Evolutionary conservation across 164 flowering plant species (phyloP).

Genomic region (Macadamia integrifolia): DNA sequence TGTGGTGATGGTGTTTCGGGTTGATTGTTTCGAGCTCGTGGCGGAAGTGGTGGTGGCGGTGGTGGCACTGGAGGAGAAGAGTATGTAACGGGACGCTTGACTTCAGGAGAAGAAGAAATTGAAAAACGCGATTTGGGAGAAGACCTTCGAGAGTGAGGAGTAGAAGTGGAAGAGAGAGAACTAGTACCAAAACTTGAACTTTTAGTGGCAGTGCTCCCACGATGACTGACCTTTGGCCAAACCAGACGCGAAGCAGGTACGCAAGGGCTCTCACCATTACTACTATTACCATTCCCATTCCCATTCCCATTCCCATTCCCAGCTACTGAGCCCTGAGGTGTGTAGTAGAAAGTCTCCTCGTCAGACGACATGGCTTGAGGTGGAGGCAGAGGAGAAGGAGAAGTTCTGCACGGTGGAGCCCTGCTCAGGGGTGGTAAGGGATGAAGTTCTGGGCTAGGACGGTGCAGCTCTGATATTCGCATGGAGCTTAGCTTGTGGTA

Average conservation of each 20-base stretch:
- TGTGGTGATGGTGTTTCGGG: conserved; percentile 24
- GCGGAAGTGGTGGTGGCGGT: conserved; percentile 21
- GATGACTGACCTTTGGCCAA: conserved; percentile 2
- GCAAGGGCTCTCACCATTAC: conserved; percentile 26
- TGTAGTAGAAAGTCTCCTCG: conserved; percentile 70
- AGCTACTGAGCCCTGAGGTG: conserved; percentile 53
- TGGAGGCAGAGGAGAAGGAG: conserved; percentile 22
- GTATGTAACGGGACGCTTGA: conserved; percentile 35
- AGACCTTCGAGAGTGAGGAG: conserved; percentile 59
- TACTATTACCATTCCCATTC: not conserved
- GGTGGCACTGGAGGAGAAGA: conserved; percentile 22
- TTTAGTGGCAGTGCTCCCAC: conserved; percentile 5
- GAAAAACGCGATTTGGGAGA: conserved; percentile 68
- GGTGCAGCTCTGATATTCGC: conserved; percentile 52
- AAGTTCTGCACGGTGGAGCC: conserved; percentile 21
- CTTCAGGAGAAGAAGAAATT: conserved; percentile 42
- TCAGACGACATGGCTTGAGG: conserved; percentile 41
- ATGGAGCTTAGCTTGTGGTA: conserved; percentile 52
- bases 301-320: conserved; percentile 14
- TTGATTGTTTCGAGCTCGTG: conserved; percentile 13
- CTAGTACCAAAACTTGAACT: conserved; percentile 2
- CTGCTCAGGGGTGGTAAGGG: conserved; percentile 72
- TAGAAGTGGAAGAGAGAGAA: conserved; percentile 1
- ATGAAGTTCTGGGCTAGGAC: conserved; percentile 94
- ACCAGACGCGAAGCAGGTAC: conserved; percentile 32